Conservation (phyloP, 2,329 filamentous ascomycete genomes). For the Aureobasidium sp. region DNA sequence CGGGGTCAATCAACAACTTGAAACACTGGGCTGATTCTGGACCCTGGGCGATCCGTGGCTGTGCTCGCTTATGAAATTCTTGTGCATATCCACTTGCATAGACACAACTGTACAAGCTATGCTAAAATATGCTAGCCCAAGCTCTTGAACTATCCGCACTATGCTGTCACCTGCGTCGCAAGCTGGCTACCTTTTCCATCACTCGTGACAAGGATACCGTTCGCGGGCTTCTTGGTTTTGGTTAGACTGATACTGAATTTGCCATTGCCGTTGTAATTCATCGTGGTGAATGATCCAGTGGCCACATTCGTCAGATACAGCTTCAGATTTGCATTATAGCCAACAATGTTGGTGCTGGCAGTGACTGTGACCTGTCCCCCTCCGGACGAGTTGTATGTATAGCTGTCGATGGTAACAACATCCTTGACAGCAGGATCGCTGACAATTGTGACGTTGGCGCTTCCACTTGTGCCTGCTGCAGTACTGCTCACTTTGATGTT, state of each 20-base stretch:
- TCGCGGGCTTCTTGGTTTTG: conserved; percentile 21
- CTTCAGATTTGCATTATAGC: conserved; percentile 23
- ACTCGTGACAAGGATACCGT: conserved; percentile 17
- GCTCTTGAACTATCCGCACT: not conserved
- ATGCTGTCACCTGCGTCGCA: not conserved
- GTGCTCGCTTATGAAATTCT: not conserved
- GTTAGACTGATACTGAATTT: conserved; percentile 22
- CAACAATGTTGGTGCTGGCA: conserved; percentile 28
- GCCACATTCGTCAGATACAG: conserved; percentile 22
- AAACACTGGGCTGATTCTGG: not conserved
- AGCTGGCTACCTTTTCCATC: not conserved
- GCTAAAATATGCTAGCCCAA: not conserved
- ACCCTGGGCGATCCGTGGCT: not conserved
- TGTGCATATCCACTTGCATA: not conserved
- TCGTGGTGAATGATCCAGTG: conserved; percentile 18
- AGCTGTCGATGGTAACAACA: conserved; percentile 25
- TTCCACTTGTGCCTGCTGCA: conserved; percentile 19
- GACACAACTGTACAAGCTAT: not conserved
- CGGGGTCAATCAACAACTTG: not conserved
- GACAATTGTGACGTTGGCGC: conserved; percentile 23
- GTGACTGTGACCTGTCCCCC: conserved; percentile 25
- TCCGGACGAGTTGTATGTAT: conserved; percentile 24
- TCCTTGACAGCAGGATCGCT: conserved; percentile 21
- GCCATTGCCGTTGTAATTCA: conserved; percentile 18
- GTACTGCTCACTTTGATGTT: conserved; percentile 22